Conservation (phyloP, 768 basidiomycete species). For the Chlorophyllum brunneum region DNA sequence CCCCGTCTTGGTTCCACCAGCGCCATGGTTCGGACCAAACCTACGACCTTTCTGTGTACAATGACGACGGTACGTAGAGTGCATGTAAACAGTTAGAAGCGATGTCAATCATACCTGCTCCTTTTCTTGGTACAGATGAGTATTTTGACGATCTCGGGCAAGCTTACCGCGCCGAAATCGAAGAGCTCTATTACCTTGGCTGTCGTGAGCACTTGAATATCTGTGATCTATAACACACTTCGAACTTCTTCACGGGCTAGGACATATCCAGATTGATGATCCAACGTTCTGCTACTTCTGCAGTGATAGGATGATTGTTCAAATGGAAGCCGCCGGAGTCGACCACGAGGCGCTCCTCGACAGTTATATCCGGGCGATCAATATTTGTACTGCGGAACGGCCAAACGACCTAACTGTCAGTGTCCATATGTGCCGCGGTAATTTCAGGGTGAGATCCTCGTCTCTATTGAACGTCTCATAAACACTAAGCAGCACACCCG, state of each 20-base stretch:
- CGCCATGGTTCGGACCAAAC: constrained; percentile 57
- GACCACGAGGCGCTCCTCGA: constrained; percentile 65
- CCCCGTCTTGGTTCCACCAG: constrained; percentile 71
- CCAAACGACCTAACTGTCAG: constrained; percentile 53
- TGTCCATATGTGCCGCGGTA: constrained; percentile 59
- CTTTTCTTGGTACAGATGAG: constrained; percentile 32
- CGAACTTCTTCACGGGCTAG: constrained; percentile 28
- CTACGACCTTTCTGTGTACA: constrained; percentile 56
- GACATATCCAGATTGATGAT: constrained; percentile 50
- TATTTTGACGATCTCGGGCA: constrained; percentile 46
- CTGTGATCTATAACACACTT: not conserved
- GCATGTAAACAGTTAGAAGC: not conserved
- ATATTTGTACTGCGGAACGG: constrained; percentile 46
- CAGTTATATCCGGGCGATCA: constrained; percentile 66
- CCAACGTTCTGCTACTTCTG: constrained; percentile 66
- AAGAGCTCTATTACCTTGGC: constrained; percentile 43
- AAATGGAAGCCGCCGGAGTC: constrained; percentile 54
- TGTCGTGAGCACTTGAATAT: constrained; percentile 36
- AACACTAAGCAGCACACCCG: not conserved
- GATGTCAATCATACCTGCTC: not conserved
- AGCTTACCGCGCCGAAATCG: constrained; percentile 46
- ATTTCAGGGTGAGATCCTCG: constrained; percentile 36
- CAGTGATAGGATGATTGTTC: constrained; percentile 45
- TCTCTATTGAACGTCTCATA: constrained; percentile 21
- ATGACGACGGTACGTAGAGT: constrained; percentile 45